Conservation (phyloP, 805 yeast species). For the Schizosaccharomyces osmophilus region DNA sequence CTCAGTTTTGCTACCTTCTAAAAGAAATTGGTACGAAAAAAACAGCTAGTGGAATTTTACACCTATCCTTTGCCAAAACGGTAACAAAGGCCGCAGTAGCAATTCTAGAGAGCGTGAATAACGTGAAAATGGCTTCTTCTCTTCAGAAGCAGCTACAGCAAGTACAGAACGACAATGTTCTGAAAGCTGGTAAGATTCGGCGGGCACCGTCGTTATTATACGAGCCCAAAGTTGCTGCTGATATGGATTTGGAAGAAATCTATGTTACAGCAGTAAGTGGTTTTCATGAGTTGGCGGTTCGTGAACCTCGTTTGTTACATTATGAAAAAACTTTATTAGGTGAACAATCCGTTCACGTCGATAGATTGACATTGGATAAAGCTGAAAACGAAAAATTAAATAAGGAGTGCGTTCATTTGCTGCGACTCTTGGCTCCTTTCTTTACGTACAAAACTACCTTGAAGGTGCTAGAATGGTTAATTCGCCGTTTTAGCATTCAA, state of each 20-base stretch:
- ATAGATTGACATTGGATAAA: constrained; percentile 28
- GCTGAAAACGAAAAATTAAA: constrained; percentile 58
- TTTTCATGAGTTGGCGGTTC: constrained; percentile 37
- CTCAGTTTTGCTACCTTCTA: too few species aligned
- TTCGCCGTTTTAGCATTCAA: constrained; percentile 70
- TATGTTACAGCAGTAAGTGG: constrained; percentile 52
- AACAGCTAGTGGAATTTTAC: not conserved
- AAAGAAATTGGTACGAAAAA: too few species aligned
- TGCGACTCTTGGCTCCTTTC: constrained; percentile 51
- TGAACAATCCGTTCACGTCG: constrained; percentile 54
- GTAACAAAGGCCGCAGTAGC: not conserved
- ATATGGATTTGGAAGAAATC: constrained; percentile 75
- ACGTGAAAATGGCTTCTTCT: constrained; percentile 19
- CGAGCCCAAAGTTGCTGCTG: constrained; percentile 70
- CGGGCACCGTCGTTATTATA: constrained; percentile 76
- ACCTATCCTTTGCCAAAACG: not conserved
- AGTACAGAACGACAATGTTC: constrained; percentile 37
- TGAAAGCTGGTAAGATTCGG: constrained; percentile 62
- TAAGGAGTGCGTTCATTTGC: constrained; percentile 47
- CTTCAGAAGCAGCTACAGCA: constrained; percentile 25
- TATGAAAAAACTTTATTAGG: constrained; percentile 58
- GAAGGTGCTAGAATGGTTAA: constrained; percentile 80
- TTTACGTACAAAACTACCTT: constrained; percentile 52
- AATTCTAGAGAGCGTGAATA: not conserved
- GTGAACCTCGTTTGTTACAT: constrained; percentile 52